Evolutionary conservation across 2,329 filamentous ascomycete species (phyloP), one percentile per base, ranked within the genome.

Genomic region (Sarocladium kiliense): DNA sequence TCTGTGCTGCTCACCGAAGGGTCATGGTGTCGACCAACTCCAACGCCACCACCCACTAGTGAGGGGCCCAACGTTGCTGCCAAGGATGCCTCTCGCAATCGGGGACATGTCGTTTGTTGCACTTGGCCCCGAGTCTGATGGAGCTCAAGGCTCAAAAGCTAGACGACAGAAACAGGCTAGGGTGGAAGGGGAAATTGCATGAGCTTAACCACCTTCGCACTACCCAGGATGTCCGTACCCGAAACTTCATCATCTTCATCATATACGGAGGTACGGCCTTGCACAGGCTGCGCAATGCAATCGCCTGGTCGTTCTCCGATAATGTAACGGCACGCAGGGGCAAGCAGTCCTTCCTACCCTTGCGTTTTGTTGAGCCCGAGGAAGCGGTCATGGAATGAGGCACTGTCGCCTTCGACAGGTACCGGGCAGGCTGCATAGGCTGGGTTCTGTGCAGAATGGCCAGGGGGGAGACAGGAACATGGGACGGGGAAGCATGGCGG

Each of bases 401-500:
- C 47, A 36, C 26, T 27, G 47, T 36, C n/a, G 26, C 7, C 27
- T 3, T 51, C 47, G 30, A 51, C 19, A 21, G 47, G 27, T 9
- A 51, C 25, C 27, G 27, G 23, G 23, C 27, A 34, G 18, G 47
- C 44, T 49, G 44, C 26, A 32, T 19, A 14, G 44, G 23, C 27
- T 34, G 27, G 27, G 30, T 51, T 34, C 7, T 34, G 10, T 36
- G 30, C 27, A 36, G 47, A 26, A 37, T 45, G 39, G 42, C 51
- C 55, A 36, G 27, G 47, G 27, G 26, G 47, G 26, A 51, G 47
- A 51, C 30, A 36, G 26, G 47, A 51, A 36, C 47, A 51, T 51
- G 47, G 47, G 47, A 51, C 47, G 47, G 47, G 47, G 47, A 51
- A 51, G 47, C 47, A 51, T 51, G 47, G 47, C 47, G 47, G 47